Conservation (phyloP, 2,329 filamentous ascomycete species). For the Sporothrix sp. region DNA sequence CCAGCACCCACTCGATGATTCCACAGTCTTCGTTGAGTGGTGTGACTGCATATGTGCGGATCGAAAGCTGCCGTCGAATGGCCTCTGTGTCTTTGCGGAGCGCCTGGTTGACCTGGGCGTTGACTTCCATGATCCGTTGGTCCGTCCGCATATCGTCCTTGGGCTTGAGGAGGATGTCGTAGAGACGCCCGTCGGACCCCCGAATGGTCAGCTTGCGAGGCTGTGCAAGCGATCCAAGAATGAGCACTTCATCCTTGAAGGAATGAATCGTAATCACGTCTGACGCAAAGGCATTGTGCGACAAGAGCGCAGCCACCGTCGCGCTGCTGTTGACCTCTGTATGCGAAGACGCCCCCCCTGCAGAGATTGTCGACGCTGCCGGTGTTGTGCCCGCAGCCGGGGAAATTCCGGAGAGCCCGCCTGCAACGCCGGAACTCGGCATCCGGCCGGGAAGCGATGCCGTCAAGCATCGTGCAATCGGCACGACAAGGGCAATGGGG, state of each 20-base stretch:
- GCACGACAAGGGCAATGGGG: conserved; percentile 78
- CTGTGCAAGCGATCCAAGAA: conserved; percentile 84
- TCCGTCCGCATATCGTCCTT: conserved; percentile 97
- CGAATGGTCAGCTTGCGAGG: conserved; percentile 81
- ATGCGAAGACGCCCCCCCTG: conserved; percentile 20
- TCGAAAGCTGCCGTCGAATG: conserved; percentile 81
- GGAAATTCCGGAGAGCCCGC: not conserved
- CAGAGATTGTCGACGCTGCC: not conserved
- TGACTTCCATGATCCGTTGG: conserved; percentile 98
- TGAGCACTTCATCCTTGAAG: conserved; percentile 80
- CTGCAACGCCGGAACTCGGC: not conserved
- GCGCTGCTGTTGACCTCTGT: conserved; percentile 21
- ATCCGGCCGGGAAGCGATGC: conserved; percentile 56
- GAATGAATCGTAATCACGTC: conserved; percentile 74
- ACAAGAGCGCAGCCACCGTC: conserved; percentile 36
- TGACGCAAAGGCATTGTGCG: conserved; percentile 77
- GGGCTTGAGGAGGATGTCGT: conserved; percentile 90
- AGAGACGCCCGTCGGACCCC: conserved; percentile 79
- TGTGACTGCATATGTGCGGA: conserved; percentile 94
- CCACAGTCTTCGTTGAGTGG: conserved; percentile 96
- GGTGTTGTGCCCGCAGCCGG: not conserved
- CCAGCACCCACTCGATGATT: conserved; percentile 97
- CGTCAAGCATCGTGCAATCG: conserved; percentile 74
- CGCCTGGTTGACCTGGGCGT: conserved; percentile 92
- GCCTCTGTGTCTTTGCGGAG: conserved; percentile 86